Conservation (phyloP, 2,329 filamentous ascomycete genomes). For the Raffaelea arxii region DNA sequence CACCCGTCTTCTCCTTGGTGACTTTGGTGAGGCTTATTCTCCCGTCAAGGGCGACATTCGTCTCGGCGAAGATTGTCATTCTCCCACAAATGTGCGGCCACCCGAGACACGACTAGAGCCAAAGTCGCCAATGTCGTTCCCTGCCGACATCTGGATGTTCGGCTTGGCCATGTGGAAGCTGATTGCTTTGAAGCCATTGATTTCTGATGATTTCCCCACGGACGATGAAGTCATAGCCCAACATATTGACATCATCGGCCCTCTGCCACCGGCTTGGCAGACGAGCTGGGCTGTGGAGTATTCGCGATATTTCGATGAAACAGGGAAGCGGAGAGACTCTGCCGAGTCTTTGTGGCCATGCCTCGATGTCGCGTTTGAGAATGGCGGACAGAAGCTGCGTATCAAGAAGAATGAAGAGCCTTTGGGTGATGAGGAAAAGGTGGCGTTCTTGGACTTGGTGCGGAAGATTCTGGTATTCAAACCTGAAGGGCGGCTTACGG, state of each 20-base stretch:
- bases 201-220: not conserved
- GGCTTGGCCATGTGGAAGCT: not conserved
- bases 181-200: not conserved
- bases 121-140: not conserved
- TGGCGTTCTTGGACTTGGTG: too few species aligned
- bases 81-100: not conserved
- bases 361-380: too few species aligned
- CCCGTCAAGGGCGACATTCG: not conserved
- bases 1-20: not conserved
- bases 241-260: not conserved
- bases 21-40: constrained; percentile 1
- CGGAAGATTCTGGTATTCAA: too few species aligned
- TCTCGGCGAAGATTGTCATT: not conserved
- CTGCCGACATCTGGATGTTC: not conserved
- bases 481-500: too few species aligned
- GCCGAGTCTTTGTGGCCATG: too few species aligned
- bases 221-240: not conserved
- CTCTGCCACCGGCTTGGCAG: not conserved
- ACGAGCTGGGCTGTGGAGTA: too few species aligned
- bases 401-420: too few species aligned
- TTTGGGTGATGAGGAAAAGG: too few species aligned
- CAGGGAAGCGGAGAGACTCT: too few species aligned
- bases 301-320: too few species aligned
- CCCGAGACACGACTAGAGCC: not conserved
- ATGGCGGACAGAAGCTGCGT: too few species aligned